Evolutionary conservation across 1,284 basidiomycete genomes (phyloP).

Genomic region (Ganoderma resinaceum): DNA sequence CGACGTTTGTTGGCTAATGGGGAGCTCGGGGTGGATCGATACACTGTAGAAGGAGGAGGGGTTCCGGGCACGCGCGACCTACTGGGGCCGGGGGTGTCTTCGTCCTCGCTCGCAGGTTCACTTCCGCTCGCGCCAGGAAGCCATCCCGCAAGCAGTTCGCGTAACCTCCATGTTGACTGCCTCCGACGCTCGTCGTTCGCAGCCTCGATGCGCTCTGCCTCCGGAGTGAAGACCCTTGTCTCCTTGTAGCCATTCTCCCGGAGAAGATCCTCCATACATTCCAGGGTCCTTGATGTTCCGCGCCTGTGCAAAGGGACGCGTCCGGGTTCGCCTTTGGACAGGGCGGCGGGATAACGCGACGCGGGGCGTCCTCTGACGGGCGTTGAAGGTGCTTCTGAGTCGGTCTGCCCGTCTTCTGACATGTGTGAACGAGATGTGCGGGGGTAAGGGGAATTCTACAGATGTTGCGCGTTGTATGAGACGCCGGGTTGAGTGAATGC

Average conservation of each 20-base stretch:
- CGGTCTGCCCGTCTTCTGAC: constrained; percentile 14
- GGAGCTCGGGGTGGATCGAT: constrained; percentile 42
- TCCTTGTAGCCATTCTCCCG: constrained; percentile 90
- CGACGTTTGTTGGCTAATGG: constrained; percentile 40
- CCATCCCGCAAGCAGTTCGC: constrained; percentile 59
- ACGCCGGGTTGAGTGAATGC: constrained; percentile 13
- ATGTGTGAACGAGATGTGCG: not conserved
- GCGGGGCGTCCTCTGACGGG: constrained; percentile 39
- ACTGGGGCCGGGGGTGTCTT: constrained; percentile 12
- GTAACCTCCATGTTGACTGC: constrained; percentile 31
- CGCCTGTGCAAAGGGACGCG: constrained; percentile 76
- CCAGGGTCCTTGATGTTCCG: constrained; percentile 80
- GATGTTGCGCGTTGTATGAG: constrained; percentile 11
- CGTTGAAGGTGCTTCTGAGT: constrained; percentile 32
- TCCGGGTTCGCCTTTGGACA: constrained; percentile 47
- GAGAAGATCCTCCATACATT: constrained; percentile 83
- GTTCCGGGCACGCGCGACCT: constrained; percentile 4
- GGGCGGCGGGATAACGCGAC: constrained; percentile 59
- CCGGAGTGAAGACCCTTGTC: constrained; percentile 86
- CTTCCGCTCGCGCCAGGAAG: constrained; percentile 42
- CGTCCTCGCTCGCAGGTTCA: constrained; percentile 25
- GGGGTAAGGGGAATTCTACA: constrained; percentile 7
- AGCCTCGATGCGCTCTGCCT: constrained; percentile 61
- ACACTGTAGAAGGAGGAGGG: constrained; percentile 11
- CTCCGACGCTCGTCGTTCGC: constrained; percentile 38